Conservation (phyloP, 225 moss, liverwort and hornwort species). For the Rhytidiadelphus loreus region DNA sequence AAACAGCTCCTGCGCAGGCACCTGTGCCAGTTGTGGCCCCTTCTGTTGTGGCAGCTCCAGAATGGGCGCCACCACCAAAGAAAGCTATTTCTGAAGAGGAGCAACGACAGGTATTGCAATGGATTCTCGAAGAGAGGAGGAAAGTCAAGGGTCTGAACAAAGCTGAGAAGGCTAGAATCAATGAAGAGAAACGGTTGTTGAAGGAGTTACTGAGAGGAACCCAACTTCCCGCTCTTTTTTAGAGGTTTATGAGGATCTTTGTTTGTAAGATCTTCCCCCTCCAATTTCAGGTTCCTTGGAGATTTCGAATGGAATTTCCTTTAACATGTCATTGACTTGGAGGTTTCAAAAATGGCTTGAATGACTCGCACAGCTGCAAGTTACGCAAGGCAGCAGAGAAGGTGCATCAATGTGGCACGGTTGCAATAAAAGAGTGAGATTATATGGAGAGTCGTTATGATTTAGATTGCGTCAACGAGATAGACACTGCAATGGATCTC, state of each 20-base stretch:
- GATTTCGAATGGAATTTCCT: neutral
- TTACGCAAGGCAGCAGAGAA: neutral
- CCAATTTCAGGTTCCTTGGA: neutral
- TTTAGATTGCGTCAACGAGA: neutral
- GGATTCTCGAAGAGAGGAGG: constrained; percentile 43
- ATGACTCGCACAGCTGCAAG: neutral
- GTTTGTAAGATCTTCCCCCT: neutral
- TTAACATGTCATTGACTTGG: neutral
- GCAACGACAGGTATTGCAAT: constrained; percentile 41
- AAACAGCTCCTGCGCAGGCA: neutral
- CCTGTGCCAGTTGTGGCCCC: constrained; percentile 1
- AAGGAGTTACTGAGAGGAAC: constrained; percentile 26
- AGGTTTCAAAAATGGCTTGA: neutral
- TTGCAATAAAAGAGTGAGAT: neutral
- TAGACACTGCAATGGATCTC: neutral
- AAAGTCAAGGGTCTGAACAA: constrained; percentile 25
- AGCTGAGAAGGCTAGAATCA: constrained; percentile 24
- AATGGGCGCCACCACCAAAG: constrained; percentile 8
- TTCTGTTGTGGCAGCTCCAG: constrained; percentile 1
- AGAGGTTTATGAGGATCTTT: neutral
- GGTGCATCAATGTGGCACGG: neutral
- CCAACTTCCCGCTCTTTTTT: constrained; percentile 10
- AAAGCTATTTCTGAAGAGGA: constrained; percentile 17
- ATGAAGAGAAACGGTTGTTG: constrained; percentile 31
- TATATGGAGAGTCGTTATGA: neutral